Conservation (phyloP, 2,329 filamentous ascomycete species). For the Byssoonygena ceratinophila region DNA sequence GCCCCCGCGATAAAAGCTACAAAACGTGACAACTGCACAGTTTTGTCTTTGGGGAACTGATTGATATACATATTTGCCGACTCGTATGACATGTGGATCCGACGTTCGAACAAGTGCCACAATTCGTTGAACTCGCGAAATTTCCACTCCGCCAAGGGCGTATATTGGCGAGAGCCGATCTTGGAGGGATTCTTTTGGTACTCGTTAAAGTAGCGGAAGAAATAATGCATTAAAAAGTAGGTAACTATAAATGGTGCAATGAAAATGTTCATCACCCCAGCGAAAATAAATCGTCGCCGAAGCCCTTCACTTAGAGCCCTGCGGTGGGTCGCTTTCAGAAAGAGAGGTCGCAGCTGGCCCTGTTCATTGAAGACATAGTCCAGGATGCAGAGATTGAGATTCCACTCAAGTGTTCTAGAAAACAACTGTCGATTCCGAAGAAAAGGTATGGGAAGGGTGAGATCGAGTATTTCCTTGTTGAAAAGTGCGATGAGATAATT, state of each 20-base stretch:
- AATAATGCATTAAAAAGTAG: slow-evolving; percentile 78
- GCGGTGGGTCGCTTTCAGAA: slow-evolving; percentile 73
- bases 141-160: slow-evolving; percentile 91
- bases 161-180: slow-evolving; percentile 81
- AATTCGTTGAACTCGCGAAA: slow-evolving; percentile 98
- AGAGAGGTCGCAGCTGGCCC: slow-evolving; percentile 75
- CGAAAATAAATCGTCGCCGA: slow-evolving; percentile 66
- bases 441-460: slow-evolving; percentile 78
- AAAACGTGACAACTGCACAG: slow-evolving; percentile 71
- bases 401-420: slow-evolving; percentile 85
- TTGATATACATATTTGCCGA: slow-evolving; percentile 87
- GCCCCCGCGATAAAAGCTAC: slow-evolving; percentile 81
- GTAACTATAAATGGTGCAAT: slow-evolving; percentile 78
- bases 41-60: slow-evolving; percentile 93
- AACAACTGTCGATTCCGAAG: slow-evolving; percentile 69
- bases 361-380: slow-evolving; percentile 88
- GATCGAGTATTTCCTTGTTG: slow-evolving; percentile 88
- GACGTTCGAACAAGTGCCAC: slow-evolving; percentile 78
- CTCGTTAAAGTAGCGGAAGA: slow-evolving; percentile 94
- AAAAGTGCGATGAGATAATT: slow-evolving; percentile 96
- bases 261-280: slow-evolving; percentile 74
- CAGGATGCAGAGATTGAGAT: slow-evolving; percentile 76
- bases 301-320: slow-evolving; percentile 67
- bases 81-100: slow-evolving; percentile 87
- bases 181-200: slow-evolving; percentile 88